Evolutionary conservation across 345 rosid genomes (phyloP).

Genomic region (Carallia brachiata): DNA sequence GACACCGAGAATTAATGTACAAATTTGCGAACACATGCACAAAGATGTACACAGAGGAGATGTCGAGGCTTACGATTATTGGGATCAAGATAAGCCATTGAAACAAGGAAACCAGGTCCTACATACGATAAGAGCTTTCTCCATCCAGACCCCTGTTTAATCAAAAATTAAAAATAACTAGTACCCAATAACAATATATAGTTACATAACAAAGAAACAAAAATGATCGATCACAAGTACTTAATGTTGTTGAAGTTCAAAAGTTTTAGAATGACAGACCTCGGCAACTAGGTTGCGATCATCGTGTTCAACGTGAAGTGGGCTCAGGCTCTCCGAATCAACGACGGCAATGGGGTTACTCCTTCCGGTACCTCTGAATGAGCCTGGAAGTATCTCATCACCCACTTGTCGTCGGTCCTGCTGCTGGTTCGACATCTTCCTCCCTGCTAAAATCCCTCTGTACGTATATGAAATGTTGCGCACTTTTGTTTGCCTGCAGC

Average conservation of each 20-base stretch:
- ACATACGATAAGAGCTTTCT: constrained; percentile 22
- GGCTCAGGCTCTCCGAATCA: background rate
- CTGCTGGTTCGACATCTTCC: background rate
- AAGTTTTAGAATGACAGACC: too few relatives aligned
- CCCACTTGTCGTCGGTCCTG: background rate
- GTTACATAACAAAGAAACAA: background rate
- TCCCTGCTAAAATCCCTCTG: background rate
- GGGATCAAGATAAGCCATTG: constrained; percentile 36
- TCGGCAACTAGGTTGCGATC: background rate
- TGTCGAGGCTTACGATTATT: constrained; percentile 22
- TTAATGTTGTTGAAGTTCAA: too few relatives aligned
- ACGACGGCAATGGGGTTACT: background rate
- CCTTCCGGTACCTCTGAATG: background rate
- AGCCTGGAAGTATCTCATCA: background rate
- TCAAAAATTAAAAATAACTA: too few relatives aligned
- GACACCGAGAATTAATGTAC: background rate
- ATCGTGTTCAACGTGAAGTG: background rate
- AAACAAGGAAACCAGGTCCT: constrained; percentile 39
- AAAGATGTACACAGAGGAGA: background rate
- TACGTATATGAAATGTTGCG: too few relatives aligned
- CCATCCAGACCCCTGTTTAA: constrained; percentile 26
- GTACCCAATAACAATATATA: too few relatives aligned
- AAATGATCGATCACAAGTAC: background rate
- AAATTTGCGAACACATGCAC: background rate
- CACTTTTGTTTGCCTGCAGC: too few relatives aligned